Percentiles rank a stretch among this genome's conserved stretches.
These are phyloP conservation scores for Centaurea solstitialis DNA, from an alignment of 129 eudicot species.

Conservation along the genomic window DNA sequence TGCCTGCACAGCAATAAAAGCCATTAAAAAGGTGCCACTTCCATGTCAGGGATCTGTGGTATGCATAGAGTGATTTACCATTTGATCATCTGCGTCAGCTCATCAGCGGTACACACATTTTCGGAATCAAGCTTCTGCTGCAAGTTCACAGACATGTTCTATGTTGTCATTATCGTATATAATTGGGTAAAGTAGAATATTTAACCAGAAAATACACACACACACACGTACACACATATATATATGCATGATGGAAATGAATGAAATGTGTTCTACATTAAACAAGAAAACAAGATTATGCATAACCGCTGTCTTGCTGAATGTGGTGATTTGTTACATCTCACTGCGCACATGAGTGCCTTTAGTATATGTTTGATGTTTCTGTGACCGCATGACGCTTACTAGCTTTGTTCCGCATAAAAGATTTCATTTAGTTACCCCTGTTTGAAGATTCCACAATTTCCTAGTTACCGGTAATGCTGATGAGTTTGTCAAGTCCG, in stretches of 20 bases:
- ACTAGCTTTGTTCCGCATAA: neutral
- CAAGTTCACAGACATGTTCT: neutral
- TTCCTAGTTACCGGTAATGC: neutral
- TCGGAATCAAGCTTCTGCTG: constrained; percentile 21
- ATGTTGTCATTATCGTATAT: neutral
- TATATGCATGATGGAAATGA: neutral
- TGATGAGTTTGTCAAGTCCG: neutral
- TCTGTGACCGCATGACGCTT: neutral
- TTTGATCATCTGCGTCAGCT: constrained; percentile 17
- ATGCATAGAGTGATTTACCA: constrained; percentile 14
- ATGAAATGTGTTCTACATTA: neutral
- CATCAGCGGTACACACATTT: constrained; percentile 3
- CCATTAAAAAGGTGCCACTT: neutral
- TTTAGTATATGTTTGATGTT: neutral
- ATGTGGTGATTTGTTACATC: neutral
- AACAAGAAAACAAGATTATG: neutral
- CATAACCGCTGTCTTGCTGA: neutral
- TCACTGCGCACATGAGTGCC: neutral
- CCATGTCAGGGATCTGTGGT: neutral
- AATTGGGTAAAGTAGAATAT: neutral
- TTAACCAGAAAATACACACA: neutral
- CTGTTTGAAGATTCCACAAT: neutral
- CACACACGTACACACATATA: neutral
- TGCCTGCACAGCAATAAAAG: constrained; percentile 19
- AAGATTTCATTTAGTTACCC: neutral